phyloP scores from a whole-genome alignment of 2,329 filamentous ascomycete genomes.

The Dryadomyces quercus-mongolicae region DNA sequence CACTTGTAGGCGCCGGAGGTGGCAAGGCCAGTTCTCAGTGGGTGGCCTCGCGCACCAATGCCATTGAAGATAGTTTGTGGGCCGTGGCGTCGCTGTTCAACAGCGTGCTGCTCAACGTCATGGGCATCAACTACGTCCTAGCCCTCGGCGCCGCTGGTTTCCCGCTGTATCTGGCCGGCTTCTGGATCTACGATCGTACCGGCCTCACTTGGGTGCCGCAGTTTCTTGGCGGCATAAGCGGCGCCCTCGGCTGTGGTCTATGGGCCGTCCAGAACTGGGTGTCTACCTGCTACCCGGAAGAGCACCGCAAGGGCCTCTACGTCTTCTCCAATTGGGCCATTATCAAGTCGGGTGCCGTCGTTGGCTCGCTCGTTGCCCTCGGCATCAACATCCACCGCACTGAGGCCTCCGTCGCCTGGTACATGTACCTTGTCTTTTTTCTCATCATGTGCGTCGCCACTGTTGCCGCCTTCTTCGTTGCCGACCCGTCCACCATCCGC shows the following conservation, averaged over 20 bases:
- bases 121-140: not conserved
- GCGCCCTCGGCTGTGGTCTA: not conserved
- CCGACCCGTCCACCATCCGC: not conserved
- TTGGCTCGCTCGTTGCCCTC: not conserved
- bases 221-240: not conserved
- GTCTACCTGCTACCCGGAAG: constrained; percentile 1
- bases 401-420: not conserved
- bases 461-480: not conserved
- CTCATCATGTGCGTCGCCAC: constrained; percentile 1
- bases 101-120: not conserved
- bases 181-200: constrained; percentile 2
- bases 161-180: constrained; percentile 1
- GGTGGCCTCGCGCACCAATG: constrained; percentile 1
- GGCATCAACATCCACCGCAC: constrained; percentile 1
- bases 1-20: not conserved
- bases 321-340: not conserved
- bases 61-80: constrained; percentile 1
- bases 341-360: constrained; percentile 1
- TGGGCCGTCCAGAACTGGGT: constrained; percentile 5
- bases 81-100: not conserved
- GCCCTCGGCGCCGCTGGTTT: not conserved
- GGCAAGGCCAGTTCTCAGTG: not conserved
- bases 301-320: not conserved
- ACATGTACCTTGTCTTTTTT: constrained; percentile 2
- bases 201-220: constrained; percentile 1